Evolutionary conservation across 2,329 filamentous ascomycete genomes (phyloP).

Genomic region (Neonectria sp.): DNA sequence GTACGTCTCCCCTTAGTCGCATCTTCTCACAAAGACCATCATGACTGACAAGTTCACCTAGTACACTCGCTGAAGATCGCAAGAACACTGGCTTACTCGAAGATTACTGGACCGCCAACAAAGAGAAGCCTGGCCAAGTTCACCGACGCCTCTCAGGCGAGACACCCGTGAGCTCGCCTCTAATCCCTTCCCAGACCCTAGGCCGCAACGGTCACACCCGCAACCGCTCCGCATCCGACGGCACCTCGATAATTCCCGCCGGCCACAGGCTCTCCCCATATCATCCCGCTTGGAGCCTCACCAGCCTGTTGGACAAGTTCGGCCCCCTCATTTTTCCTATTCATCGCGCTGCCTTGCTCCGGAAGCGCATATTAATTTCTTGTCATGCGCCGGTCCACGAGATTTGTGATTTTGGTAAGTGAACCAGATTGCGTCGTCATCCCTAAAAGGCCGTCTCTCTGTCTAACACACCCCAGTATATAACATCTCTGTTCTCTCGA

Average conservation of each 20-base stretch:
- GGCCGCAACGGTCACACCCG: constrained; percentile 64
- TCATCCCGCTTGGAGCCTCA: constrained; percentile 90
- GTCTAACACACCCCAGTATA: constrained; percentile 75
- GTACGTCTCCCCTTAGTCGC: constrained; percentile 59
- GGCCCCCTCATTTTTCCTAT: constrained; percentile 94
- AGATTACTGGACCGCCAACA: constrained; percentile 81
- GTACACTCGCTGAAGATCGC: constrained; percentile 75
- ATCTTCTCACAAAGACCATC: background rate
- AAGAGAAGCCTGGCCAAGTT: constrained; percentile 56
- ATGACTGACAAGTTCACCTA: constrained; percentile 50
- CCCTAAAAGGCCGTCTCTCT: background rate
- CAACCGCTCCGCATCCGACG: constrained; percentile 75
- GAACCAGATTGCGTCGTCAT: background rate
- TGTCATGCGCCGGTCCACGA: constrained; percentile 88
- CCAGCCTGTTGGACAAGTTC: constrained; percentile 83
- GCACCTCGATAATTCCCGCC: constrained; percentile 69
- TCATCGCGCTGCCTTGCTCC: constrained; percentile 86
- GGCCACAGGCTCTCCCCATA: constrained; percentile 80
- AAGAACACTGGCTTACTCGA: constrained; percentile 77
- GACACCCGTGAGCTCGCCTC: constrained; percentile 67
- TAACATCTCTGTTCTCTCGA: constrained; percentile 92
- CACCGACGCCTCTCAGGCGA: constrained; percentile 56
- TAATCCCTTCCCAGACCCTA: constrained; percentile 52
- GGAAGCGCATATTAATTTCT: constrained; percentile 90
- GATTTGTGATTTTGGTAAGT: constrained; percentile 89